These are phyloP conservation scores for Naematelia aurantialba DNA, from an alignment of 768 basidiomycete species.

Conservation along the genomic window DNA sequence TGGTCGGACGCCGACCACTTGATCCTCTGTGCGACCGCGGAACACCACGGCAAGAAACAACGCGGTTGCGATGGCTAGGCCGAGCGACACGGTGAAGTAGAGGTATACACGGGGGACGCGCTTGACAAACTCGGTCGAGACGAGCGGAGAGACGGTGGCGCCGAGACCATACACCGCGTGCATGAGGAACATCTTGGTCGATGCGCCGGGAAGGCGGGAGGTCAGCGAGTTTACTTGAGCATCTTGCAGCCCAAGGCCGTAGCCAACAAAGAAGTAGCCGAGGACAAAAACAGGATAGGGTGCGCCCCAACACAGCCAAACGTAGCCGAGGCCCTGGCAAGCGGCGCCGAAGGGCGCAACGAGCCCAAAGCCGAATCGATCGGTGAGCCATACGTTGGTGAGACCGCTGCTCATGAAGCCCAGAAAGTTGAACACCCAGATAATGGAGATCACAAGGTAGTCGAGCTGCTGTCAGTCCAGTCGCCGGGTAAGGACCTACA, in stretches of 20 bases:
- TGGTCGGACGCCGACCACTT: conserved; percentile 51
- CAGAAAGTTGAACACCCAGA: conserved; percentile 57
- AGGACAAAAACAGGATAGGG: conserved; percentile 56
- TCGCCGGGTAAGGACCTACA: conserved; percentile 38
- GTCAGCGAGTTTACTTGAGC: conserved; percentile 57
- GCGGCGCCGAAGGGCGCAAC: conserved; percentile 29
- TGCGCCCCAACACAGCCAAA: conserved; percentile 52
- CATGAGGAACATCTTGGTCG: conserved; percentile 50
- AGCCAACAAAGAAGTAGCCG: conserved; percentile 54
- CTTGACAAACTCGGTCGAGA: conserved; percentile 69
- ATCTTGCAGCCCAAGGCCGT: conserved; percentile 56
- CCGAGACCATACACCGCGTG: conserved; percentile 52
- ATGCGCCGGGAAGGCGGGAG: conserved; percentile 52
- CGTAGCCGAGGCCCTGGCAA: conserved; percentile 36
- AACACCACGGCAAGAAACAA: conserved; percentile 60
- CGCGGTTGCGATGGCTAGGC: conserved; percentile 62
- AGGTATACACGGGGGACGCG: conserved; percentile 50
- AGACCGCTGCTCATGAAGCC: conserved; percentile 57
- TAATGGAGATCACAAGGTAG: conserved; percentile 55
- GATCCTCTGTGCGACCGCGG: conserved; percentile 66
- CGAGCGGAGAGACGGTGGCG: conserved; percentile 63
- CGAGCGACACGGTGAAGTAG: conserved; percentile 69
- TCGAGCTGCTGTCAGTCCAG: conserved; percentile 18
- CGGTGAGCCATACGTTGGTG: conserved; percentile 55
- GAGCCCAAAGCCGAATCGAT: conserved; percentile 46